Conservation (phyloP, 108 stramenopile species). For the Fragilariopsis cylindrus region DNA sequence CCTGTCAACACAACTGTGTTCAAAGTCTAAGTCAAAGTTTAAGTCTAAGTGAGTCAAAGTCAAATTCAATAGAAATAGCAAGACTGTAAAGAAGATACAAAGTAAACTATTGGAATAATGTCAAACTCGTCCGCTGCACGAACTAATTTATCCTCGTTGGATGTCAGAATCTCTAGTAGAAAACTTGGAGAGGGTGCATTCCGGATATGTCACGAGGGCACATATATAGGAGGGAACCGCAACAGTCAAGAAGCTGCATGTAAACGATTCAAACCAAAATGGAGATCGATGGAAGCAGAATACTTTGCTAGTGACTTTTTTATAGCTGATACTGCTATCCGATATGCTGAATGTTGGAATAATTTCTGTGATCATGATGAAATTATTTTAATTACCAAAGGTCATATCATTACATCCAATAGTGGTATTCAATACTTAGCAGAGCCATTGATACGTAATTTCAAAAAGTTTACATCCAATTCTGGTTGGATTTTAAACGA, state of each 20-base stretch:
- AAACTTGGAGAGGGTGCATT: slow-evolving; percentile 55
- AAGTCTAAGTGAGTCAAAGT: no score
- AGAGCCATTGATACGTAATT: slow-evolving; percentile 72
- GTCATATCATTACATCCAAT: slow-evolving; percentile 33
- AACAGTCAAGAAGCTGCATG: slow-evolving; percentile 67
- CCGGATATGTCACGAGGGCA: slow-evolving; percentile 54
- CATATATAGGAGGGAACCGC: slow-evolving; percentile 70
- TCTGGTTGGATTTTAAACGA: slow-evolving; percentile 63
- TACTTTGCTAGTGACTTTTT: slow-evolving; percentile 57
- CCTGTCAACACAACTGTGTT: no score
- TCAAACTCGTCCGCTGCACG: slow-evolving; percentile 48
- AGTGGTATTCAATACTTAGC: slow-evolving; percentile 57
- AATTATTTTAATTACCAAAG: slow-evolving; percentile 57
- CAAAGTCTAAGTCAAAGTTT: no score
- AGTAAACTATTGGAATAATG: no score
- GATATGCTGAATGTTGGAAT: slow-evolving; percentile 70
- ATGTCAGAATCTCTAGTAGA: slow-evolving; percentile 24
- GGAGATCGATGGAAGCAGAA: slow-evolving; percentile 46
- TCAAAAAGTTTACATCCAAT: slow-evolving; percentile 68
- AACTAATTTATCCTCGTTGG: slow-evolving; percentile 63
- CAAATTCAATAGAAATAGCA: no score
- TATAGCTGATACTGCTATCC: slow-evolving; percentile 55
- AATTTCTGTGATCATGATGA: slow-evolving; percentile 48
- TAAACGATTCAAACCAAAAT: slow-evolving; percentile 62
- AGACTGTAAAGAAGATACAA: no score